Evolutionary conservation across 176 grass and related monocot genomes (phyloP), one percentile per base, ranked within the genome.

Genomic region (Lolium perenne): DNA sequence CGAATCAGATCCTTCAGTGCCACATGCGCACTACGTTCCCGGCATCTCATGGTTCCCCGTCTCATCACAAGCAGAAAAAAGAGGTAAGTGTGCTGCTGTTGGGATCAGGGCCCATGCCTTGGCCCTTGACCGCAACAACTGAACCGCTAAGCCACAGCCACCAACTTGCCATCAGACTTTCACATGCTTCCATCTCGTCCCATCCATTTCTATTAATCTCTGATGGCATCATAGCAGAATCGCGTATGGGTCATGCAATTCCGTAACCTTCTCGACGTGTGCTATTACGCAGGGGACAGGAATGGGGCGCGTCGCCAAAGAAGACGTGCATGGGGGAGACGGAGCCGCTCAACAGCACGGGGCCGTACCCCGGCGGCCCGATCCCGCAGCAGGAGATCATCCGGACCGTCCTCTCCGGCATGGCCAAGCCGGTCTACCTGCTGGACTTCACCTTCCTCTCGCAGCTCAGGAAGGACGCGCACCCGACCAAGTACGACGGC

Each of bases 391-490:
- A 95, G 80, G 72, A 56, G 2, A 43, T 92, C n/a, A 80, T 97
- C 83, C 79, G 87, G 79, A 82, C 46, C 79, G 85, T 85, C 4
- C 59, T 97, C 10, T 63, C 85, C 2, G 48, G 38, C 40, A 95
- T 93, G 69, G 75, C 82, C 23, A 97, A 93, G 89, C 95, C 95
- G 8, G 85, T 92, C 15, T 90, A 92, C 83, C 87, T 95, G 9
- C 80, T 97, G 16, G 95, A 97, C 77, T 76, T 88, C 83, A 95
- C 89, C 43, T 92, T 78, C 83, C 77, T 97, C 0, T 95, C 95
- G 25, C 95, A 97, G 72, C 80, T 95, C 0, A 60, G 95, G 54
- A 97, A 95, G 48, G 95, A 97, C 59, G 95, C 89, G 4, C 95
- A 97, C 88, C 95, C 95, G 13, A 93, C 89, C 16, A 95, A 87